Evolutionary conservation across 176 grass and related monocot genomes (phyloP), one percentile per base, ranked within the genome.

Genomic region (Ensete ventricosum): DNA sequence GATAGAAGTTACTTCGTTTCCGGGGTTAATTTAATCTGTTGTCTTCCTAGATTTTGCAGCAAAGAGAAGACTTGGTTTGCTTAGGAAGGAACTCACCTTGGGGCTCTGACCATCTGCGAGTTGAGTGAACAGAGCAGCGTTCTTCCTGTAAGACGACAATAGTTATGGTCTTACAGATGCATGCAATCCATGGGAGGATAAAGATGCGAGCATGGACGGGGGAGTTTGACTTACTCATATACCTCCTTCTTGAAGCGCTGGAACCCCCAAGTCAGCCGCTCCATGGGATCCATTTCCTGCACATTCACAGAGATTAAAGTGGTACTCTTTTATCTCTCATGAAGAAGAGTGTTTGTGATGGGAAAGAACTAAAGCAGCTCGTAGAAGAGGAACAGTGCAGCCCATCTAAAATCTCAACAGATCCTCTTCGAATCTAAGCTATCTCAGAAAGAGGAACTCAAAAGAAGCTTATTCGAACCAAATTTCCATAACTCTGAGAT

Each of bases 211-310:
- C 52, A 25, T 53, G 2, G n/a, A 57, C 14, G 52, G 76, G 64
- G 68, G 43, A 75, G 64, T 0, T 1, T 48, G 20, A 80, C 86
- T 81, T 76, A 98, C 95, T 93, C 90, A 62, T 84, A 98, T 60
- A 93, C 54, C 70, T 89, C 82, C 43, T 71, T 75, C 84, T 98
- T 98, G 90, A 98, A 98, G 66, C 83, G 51, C 27, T 89, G 53
- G 76, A 98, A 98, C 52, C 95, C 95, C 6, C 70, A 81, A 63
- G 62, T 78, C 80, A 98, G 53, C 75, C 95, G 81, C 76, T 87
- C 84, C 1, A 98, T 57, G 24, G 86, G 48, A 60, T 97, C 94
- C 87, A 89, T 90, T 17, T 2, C 55, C 93, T 96, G 83, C 78
- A 53, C 54, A 58, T 43, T 43, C 34, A 43, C 34, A 43, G 34